Evolutionary conservation across 768 basidiomycete species (phyloP).

Genomic region (Lactifluus subvellereus): DNA sequence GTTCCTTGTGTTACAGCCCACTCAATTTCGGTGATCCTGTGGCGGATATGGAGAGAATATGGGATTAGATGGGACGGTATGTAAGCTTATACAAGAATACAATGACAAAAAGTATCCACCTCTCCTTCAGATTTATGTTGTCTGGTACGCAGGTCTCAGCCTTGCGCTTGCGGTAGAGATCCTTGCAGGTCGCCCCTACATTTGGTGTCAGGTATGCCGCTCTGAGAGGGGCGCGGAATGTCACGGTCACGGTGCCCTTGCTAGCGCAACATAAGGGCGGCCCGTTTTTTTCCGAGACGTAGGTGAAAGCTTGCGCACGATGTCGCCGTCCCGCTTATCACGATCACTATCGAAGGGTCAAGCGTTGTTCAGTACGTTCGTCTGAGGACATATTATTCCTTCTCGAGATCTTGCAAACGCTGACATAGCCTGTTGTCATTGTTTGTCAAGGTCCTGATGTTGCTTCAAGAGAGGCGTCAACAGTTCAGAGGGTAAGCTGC

Average conservation of each 20-base stretch:
- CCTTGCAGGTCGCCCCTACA: conserved; percentile 72
- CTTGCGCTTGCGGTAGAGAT: conserved; percentile 76
- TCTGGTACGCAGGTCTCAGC: conserved; percentile 82
- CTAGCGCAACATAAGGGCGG: conserved; percentile 76
- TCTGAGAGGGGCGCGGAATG: conserved; percentile 44
- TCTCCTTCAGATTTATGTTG: conserved; percentile 78
- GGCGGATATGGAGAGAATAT: conserved; percentile 25
- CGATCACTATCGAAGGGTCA: conserved; percentile 43
- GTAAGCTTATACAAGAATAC: conserved; percentile 45
- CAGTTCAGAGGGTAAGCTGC: conserved; percentile 40
- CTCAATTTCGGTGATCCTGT: conserved; percentile 77
- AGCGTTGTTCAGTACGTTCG: not conserved
- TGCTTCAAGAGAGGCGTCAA: conserved; percentile 58
- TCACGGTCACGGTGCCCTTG: conserved; percentile 43
- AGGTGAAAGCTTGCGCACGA: conserved; percentile 61
- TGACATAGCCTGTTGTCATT: conserved; percentile 60
- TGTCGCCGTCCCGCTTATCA: conserved; percentile 52
- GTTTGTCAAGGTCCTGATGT: conserved; percentile 64
- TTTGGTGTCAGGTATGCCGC: not conserved
- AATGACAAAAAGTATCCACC: conserved; percentile 74
- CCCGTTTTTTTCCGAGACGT: conserved; percentile 78
- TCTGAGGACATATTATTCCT: conserved; percentile 53
- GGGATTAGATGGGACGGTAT: conserved; percentile 26
- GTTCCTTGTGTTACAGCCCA: conserved; percentile 63
- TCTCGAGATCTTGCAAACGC: conserved; percentile 63